phyloP scores from a whole-genome alignment of 768 basidiomycete species.

The Tricholoma terreum region DNA sequence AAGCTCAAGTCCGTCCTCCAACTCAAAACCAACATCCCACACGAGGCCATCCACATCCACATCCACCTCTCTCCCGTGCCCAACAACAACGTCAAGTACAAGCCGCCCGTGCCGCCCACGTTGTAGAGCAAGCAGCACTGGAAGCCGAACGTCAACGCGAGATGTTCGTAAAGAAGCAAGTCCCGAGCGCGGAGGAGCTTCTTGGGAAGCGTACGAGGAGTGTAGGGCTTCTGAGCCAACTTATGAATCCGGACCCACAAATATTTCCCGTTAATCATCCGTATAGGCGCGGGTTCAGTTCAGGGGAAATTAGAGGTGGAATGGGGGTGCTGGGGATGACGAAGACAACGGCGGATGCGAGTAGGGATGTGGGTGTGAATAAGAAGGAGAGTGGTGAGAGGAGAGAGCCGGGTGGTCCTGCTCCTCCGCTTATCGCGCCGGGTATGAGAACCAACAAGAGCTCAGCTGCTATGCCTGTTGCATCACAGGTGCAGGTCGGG shows the following conservation, averaged over 20 bases:
- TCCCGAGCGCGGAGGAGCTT: slow-evolving; percentile 58
- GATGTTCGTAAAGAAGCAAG: slow-evolving; percentile 70
- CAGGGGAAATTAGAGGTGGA: slow-evolving; percentile 41
- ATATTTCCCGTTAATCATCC: slow-evolving; percentile 59
- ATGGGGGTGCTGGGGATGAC: slow-evolving; percentile 15
- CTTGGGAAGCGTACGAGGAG: slow-evolving; percentile 33
- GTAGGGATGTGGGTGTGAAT: not conserved
- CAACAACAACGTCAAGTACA: slow-evolving; percentile 22
- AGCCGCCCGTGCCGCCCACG: slow-evolving; percentile 25
- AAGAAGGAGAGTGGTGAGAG: not conserved
- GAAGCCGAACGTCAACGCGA: slow-evolving; percentile 66
- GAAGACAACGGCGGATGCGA: not conserved
- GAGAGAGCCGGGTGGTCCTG: slow-evolving; percentile 2
- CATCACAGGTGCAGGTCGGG: slow-evolving; percentile 34
- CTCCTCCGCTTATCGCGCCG: slow-evolving; percentile 7
- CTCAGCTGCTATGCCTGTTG: slow-evolving; percentile 56
- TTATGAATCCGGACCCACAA: slow-evolving; percentile 70
- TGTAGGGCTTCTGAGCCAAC: slow-evolving; percentile 58
- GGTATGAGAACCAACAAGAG: slow-evolving; percentile 54
- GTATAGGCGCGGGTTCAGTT: slow-evolving; percentile 49
- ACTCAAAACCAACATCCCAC: too few relatives aligned
- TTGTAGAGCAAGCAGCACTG: slow-evolving; percentile 47
- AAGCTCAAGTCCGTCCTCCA: too few relatives aligned
- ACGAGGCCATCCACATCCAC: not conserved
- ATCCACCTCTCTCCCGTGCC: slow-evolving; percentile 15